Conservation (phyloP, 257 asterid species). For the Ehretia macrophylla region DNA sequence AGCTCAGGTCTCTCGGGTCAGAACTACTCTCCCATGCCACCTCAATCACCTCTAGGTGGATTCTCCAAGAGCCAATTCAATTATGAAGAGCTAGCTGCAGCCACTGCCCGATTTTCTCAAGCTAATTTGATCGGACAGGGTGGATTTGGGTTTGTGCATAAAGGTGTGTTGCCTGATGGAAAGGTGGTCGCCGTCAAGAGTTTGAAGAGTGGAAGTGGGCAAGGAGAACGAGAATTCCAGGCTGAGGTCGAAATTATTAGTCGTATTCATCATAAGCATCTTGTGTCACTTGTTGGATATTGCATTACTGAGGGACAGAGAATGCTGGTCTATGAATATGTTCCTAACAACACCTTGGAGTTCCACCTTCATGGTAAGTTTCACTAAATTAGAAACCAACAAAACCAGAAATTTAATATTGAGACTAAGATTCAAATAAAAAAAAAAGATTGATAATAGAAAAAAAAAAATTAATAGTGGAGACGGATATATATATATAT, state of each 20-base stretch:
- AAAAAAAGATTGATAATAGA: neutral
- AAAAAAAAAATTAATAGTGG: too few species aligned
- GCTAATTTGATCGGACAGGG: conserved; percentile 79
- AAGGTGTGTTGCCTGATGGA: conserved; percentile 55
- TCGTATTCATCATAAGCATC: conserved; percentile 94
- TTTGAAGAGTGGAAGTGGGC: conserved; percentile 85
- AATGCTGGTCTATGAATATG: conserved; percentile 81
- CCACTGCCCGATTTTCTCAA: conserved; percentile 64
- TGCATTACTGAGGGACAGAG: conserved; percentile 64
- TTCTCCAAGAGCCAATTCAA: conserved; percentile 47
- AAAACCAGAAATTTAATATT: too few species aligned
- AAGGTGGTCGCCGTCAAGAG: conserved; percentile 80
- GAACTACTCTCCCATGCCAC: conserved; percentile 19
- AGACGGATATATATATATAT: too few species aligned
- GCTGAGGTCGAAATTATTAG: conserved; percentile 97
- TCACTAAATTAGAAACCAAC: neutral
- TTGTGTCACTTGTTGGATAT: conserved; percentile 90
- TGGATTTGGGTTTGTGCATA: conserved; percentile 84
- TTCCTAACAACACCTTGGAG: conserved; percentile 71
- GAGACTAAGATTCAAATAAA: neutral
- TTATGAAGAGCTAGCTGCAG: conserved; percentile 60
- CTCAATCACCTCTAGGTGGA: conserved; percentile 34
- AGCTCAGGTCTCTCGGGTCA: conserved; percentile 34
- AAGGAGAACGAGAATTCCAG: conserved; percentile 90
- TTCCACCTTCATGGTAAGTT: conserved; percentile 74